Evolutionary conservation across 768 basidiomycete genomes (phyloP), one percentile per base, ranked within the genome.

Genomic region (Panellus pusillus): DNA sequence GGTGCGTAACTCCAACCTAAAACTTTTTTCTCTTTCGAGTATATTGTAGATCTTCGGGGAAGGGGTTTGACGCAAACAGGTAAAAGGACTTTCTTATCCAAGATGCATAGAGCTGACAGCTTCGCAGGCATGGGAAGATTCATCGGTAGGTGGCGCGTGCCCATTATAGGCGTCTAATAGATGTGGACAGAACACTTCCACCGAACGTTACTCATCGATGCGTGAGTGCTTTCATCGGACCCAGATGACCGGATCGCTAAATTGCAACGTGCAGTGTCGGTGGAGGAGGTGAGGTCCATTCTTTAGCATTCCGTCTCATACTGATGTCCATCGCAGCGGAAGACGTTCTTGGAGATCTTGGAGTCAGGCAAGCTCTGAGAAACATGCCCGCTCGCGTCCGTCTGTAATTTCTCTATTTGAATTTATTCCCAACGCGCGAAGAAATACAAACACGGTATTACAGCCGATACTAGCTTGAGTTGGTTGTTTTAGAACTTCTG

Each of bases 51-150:
- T 93, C 60, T 93, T 93, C 65, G 91, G 91, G 93, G 93, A 18
- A 83, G 93, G 61, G 93, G 89, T 42, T 81, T 95, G 55, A 95
- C 93, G 12, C 80, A 82, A 69, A 86, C 86, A 8, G 91, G 89
- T 53, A 80, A 75, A 80, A 53, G n/a, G 12, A 14, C 3, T 46
- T 18, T 14, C 27, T 18, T 50, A 11, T 35, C 32, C 14, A 14
- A 35, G 32, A 35, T 35, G 24, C 32, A 14, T 35, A 14, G 32
- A 35, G 32, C 32, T 35, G 32, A 35, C 32, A 14, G 32, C 3
- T 35, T 35, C 32, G 14, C 39, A 40, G 39, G 39, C 9, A 40
- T 40, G 39, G 39, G 39, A 18, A 40, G 39, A 40, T 40, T 40
- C n/a, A 83, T 90, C 54, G 90, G 92, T 35, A 70, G 86, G 24